Percentiles rank a stretch among this genome's conserved stretches.
Evolutionary conservation across 2,329 filamentous ascomycete species (phyloP).

Genomic region (Juglanconis juglandina): DNA sequence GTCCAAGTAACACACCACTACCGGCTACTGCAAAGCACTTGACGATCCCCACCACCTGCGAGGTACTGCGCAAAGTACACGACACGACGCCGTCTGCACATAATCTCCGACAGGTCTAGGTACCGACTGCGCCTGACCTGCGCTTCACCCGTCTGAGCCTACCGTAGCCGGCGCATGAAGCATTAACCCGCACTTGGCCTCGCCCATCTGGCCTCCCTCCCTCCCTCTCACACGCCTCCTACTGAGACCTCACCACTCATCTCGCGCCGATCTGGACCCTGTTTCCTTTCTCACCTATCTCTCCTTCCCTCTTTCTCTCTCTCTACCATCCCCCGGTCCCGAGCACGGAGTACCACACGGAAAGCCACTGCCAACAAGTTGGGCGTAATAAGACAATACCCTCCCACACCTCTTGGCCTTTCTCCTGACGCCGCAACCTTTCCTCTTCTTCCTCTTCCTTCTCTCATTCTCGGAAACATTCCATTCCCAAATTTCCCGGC

Average conservation of each 20-base stretch:
- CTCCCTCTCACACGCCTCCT: constrained; percentile 2
- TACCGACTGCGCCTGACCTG: not conserved
- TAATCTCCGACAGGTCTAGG: not conserved
- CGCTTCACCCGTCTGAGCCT: constrained; percentile 1
- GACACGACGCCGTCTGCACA: not conserved
- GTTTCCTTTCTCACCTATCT: not conserved
- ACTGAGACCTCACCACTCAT: constrained; percentile 18
- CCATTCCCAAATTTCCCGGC: not conserved
- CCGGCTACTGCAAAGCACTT: not conserved
- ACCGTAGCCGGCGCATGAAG: constrained; percentile 11
- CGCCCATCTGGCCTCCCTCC: constrained; percentile 3
- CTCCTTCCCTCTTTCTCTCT: not conserved
- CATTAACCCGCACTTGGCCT: constrained; percentile 16
- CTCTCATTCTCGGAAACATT: not conserved
- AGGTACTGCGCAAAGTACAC: not conserved
- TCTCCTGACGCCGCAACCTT: not conserved
- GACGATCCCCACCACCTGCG: not conserved
- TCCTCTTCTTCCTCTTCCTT: not conserved
- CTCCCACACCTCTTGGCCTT: constrained; percentile 10
- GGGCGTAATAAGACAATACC: constrained; percentile 18
- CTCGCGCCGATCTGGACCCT: constrained; percentile 14
- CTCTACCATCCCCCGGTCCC: not conserved
- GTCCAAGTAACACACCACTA: constrained; percentile 9
- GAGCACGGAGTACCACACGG: constrained; percentile 8
- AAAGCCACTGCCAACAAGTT: constrained; percentile 14